These are phyloP conservation scores for Jamesozyma piceae DNA, from an alignment of 805 yeast species.

Conservation along the genomic window DNA sequence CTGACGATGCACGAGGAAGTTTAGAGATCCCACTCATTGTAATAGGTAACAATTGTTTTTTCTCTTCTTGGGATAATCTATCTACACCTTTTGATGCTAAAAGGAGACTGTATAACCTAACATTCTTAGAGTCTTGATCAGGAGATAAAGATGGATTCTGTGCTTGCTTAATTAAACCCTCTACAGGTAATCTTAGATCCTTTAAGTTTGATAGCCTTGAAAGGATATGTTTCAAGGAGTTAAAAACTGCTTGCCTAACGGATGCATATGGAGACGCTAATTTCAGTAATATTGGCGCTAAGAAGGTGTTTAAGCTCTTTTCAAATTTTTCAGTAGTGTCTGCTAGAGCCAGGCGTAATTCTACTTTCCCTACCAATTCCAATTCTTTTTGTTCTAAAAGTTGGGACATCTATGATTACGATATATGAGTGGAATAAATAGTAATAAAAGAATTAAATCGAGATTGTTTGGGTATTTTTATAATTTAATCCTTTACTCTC, in stretches of 20 bases:
- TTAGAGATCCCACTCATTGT: conserved; percentile 39
- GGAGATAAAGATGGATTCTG: conserved; percentile 38
- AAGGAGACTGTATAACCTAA: conserved; percentile 52
- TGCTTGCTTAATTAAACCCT: conserved; percentile 54
- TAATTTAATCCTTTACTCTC: no score
- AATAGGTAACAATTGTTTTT: conserved; percentile 36
- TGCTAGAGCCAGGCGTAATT: conserved; percentile 71
- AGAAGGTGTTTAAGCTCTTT: conserved; percentile 46
- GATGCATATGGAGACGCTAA: conserved; percentile 58
- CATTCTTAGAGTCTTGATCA: conserved; percentile 39
- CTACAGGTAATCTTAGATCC: conserved; percentile 52
- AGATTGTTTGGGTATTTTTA: no score
- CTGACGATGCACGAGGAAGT: conserved; percentile 32
- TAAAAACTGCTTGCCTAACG: conserved; percentile 60
- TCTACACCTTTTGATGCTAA: conserved; percentile 63
- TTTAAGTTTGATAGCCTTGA: conserved; percentile 54
- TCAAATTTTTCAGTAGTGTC: conserved; percentile 57
- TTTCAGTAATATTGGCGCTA: conserved; percentile 73
- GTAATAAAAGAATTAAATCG: no score
- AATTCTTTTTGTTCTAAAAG: conserved; percentile 39
- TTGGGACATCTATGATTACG: not conserved
- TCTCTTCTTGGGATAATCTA: conserved; percentile 36
- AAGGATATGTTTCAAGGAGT: conserved; percentile 56
- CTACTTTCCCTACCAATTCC: conserved; percentile 64
- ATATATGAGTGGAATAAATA: not conserved